phyloP scores from a whole-genome alignment of 768 basidiomycete genomes.

The Rhodotorula graminis region DNA sequence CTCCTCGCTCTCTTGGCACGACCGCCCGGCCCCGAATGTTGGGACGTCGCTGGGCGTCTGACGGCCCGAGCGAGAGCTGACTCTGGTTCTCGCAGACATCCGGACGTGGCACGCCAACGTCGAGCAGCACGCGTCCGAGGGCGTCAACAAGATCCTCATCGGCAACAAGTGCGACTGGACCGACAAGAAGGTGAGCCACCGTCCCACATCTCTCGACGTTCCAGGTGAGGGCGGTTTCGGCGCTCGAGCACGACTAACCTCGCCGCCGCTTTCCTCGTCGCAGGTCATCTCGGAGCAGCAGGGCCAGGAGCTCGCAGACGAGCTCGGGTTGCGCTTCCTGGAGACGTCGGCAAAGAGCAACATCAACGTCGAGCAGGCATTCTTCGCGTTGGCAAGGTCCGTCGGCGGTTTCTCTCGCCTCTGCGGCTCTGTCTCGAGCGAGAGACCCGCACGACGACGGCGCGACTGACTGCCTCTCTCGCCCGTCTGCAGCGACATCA shows the following conservation, averaged over 20 bases:
- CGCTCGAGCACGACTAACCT: not conserved
- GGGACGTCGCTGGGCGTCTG: too few relatives aligned
- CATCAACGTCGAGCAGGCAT: conserved; percentile 96
- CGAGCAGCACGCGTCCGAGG: conserved; percentile 97
- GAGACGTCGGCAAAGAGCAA: conserved; percentile 97
- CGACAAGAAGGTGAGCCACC: conserved; percentile 62
- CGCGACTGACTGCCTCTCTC: too few relatives aligned
- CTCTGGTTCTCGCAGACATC: conserved; percentile 62
- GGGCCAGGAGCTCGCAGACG: conserved; percentile 83
- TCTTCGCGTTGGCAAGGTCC: conserved; percentile 92
- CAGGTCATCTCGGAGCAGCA: conserved; percentile 78
- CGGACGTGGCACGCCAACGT: conserved; percentile 97
- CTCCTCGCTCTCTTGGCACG: not conserved
- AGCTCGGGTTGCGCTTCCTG: conserved; percentile 93
- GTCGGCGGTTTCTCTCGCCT: conserved; percentile 47
- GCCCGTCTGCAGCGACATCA: conserved; percentile 70
- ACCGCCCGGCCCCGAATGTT: too few relatives aligned
- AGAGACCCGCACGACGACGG: too few relatives aligned
- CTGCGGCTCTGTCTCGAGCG: not conserved
- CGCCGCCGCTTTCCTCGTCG: too few relatives aligned
- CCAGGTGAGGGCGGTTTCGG: not conserved
- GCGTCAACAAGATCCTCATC: conserved; percentile 97
- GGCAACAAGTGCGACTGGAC: conserved; percentile 99
- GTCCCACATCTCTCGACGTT: too few relatives aligned
- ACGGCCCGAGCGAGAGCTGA: too few relatives aligned